A percentile compares a stretch with the other conserved stretches of the same genome.
Conservation (phyloP, 2,329 filamentous ascomycete species). For the Onygenales sp. region DNA sequence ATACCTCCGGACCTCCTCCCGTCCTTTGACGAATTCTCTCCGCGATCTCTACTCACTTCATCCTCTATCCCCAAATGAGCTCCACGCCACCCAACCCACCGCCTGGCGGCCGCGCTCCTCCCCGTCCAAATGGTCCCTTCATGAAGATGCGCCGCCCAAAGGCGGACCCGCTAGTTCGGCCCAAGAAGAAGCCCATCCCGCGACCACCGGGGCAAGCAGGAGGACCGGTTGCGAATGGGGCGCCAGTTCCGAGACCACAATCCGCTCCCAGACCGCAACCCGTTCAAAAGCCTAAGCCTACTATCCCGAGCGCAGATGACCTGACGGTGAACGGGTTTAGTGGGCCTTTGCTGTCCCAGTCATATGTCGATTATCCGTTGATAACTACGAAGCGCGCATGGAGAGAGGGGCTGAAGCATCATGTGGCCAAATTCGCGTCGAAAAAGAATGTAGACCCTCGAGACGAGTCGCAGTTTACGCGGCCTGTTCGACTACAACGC, state of each 20-base stretch:
- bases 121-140: conserved; percentile 36
- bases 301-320: conserved; percentile 17
- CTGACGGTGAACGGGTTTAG: conserved; percentile 34
- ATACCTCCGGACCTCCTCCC: background rate
- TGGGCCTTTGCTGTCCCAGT: conserved; percentile 29
- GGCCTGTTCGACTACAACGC: conserved; percentile 80
- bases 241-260: conserved; percentile 10
- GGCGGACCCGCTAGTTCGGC: conserved; percentile 55
- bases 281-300: conserved; percentile 7
- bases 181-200: conserved; percentile 39
- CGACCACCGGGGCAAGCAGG: conserved; percentile 14
- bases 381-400: conserved; percentile 75
- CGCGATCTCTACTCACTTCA: background rate
- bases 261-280: conserved; percentile 15
- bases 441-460: conserved; percentile 56
- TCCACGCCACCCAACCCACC: conserved; percentile 35
- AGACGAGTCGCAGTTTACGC: conserved; percentile 73
- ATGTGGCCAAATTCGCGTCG: conserved; percentile 72
- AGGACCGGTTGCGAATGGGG: conserved; percentile 12
- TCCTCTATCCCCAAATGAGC: conserved; percentile 13
- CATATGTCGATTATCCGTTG: conserved; percentile 54
- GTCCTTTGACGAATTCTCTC: background rate
- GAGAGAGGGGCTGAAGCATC: conserved; percentile 70
- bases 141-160: conserved; percentile 41
- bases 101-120: conserved; percentile 35